Evolutionary conservation across 1,284 basidiomycete genomes (phyloP), one percentile per base, ranked within the genome.

Genomic region (Puccinia hordei): DNA sequence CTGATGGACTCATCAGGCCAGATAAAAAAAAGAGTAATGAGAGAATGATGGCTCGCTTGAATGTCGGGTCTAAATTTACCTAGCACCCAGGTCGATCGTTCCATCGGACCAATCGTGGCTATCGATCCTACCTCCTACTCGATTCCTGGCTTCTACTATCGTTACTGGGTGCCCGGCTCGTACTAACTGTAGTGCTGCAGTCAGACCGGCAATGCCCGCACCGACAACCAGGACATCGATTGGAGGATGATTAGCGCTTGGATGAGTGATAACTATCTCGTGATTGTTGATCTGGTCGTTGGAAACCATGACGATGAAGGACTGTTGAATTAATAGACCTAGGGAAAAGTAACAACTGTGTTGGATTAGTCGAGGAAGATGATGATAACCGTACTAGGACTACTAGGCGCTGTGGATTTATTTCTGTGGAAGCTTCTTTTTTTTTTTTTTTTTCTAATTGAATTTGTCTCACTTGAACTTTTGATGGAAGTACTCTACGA

Each of bases 61-160:
- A 72, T 12, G 41, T 33, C 30, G 30, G 30, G 63, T 66, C 41
- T n/a, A 13, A 27, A 61, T 27, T 57, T 71, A 79, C 77, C 77
- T 79, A 38, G 77, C 77, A 61, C 77, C 77, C 9, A 79, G n/a
- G 61, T 79, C 77, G 19, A 79, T 63, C 19, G 71, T 55, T 33
- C 51, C 49, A 49, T 46, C n/a, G 49, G 65, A 19, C 35, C 65
- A 79, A 46, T 38, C 35, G 24, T 66, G 77, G 33, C 22, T 51
- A 27, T 61, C 53, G 41, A 79, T 79, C 33, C 77, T 30, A 1
- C 77, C 77, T 1, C 77, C 77, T 9, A 79, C 68, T 46, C 77
- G n/a, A 44, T 79, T 66, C 44, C 77, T 71, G 59, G 77, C 77
- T 55, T 79, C 77, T 9, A 79, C 38, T n/a, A 79, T 79, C 8